These are phyloP conservation scores for Gymnopus androsaceus DNA, from an alignment of 1,284 basidiomycete species.

Conservation along the genomic window DNA sequence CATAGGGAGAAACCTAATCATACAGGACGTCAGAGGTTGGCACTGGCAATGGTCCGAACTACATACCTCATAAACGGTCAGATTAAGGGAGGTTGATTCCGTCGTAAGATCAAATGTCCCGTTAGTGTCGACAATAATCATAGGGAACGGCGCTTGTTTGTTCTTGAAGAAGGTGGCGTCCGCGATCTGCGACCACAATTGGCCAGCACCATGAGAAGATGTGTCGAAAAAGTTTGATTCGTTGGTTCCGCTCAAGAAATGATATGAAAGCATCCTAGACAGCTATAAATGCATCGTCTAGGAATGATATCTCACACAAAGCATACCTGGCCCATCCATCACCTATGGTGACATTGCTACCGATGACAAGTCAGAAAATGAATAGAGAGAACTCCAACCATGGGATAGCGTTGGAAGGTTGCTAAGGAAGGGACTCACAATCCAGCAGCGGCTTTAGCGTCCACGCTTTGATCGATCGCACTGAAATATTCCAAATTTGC, in stretches of 20 bases:
- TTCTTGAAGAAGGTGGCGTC: constrained; percentile 33
- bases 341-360: constrained; percentile 31
- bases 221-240: constrained; percentile 32
- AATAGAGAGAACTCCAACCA: not conserved
- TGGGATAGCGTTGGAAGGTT: not conserved
- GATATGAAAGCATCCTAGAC: constrained; percentile 31
- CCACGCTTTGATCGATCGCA: constrained; percentile 30
- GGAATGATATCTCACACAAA: not conserved
- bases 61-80: constrained; percentile 36
- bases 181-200: not conserved
- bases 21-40: not conserved
- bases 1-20: constrained; percentile 10
- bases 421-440: not conserved
- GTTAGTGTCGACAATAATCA: constrained; percentile 32
- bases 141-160: constrained; percentile 39
- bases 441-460: constrained; percentile 29
- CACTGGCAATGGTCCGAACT: not conserved
- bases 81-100: not conserved
- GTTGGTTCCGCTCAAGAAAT: constrained; percentile 43
- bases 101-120: not conserved
- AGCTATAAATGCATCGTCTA: not conserved
- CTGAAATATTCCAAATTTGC: constrained; percentile 25
- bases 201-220: constrained; percentile 37
- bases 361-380: not conserved
- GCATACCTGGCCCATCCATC: constrained; percentile 33